phyloP scores from a whole-genome alignment of 2,329 filamentous ascomycete genomes.

The Penicillium expansum region DNA sequence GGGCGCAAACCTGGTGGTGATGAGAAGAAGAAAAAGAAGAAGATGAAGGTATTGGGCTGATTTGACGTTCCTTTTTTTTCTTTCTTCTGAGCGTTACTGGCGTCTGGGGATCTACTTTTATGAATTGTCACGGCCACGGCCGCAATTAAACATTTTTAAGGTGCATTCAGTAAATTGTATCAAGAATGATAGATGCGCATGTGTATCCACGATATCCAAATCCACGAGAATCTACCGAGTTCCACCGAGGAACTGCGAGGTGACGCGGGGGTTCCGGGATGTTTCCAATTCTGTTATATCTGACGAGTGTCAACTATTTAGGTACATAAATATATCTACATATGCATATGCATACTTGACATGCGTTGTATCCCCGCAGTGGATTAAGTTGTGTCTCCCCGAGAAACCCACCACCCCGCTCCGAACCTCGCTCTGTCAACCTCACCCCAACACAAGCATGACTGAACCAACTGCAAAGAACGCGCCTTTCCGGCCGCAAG shows the following conservation, averaged over 20 bases:
- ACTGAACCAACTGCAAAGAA: background rate
- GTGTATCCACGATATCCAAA: background rate
- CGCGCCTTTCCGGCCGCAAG: background rate
- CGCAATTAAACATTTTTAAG: background rate
- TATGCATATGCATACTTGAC: background rate
- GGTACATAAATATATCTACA: background rate
- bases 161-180: background rate
- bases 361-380: conserved; percentile 4
- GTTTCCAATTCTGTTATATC: background rate
- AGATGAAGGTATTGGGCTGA: conserved; percentile 50
- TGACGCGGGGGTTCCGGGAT: conserved; percentile 4
- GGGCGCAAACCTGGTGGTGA: conserved; percentile 55
- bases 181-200: background rate
- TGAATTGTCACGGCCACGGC: background rate
- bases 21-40: conserved; percentile 59
- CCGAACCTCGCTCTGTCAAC: conserved; percentile 2
- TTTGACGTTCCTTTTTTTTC: background rate
- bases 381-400: conserved; percentile 6
- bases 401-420: conserved; percentile 1
- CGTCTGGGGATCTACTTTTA: background rate
- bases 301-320: background rate
- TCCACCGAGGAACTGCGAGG: conserved; percentile 10
- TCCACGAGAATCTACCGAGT: conserved; percentile 13
- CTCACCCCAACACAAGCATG: background rate
- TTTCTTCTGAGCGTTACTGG: conserved; percentile 3